Evolutionary conservation across 1,284 basidiomycete genomes (phyloP), one percentile per base, ranked within the genome.

Genomic region (Papiliotrema nemorosa): DNA sequence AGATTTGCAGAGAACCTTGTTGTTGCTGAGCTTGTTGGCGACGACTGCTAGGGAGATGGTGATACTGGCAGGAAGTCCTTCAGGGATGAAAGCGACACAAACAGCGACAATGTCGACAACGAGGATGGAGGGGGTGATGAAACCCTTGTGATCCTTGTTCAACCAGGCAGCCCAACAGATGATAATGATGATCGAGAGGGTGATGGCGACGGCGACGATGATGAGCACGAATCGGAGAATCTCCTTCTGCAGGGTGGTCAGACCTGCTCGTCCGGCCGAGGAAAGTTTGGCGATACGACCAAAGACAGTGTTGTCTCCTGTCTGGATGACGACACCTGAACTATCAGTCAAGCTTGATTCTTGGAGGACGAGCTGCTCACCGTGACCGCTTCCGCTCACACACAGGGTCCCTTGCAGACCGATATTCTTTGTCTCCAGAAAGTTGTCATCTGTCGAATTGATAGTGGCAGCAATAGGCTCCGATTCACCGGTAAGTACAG

Each of bases 321-420:
- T 82, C 40, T 80, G 79, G 48, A 84, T 79, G 21, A 83, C 82
- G 18, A 82, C 67, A 27, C 68, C 70, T 62, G 35, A 2, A 12
- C 26, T 13, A 22, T 24, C 13, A 38, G 21, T 7, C 25, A 13
- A 14, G 14, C n/a, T 27, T 27, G 6, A 7, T 13, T 22, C 24
- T 20, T 45, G 26, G 16, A 26, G 26, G 10, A 29, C 14, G 10
- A 9, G 18, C 18, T 5, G 53, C 59, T 53, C 37, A 63, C 80
- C 84, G n/a, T 72, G 72, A 46, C 81, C 84, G 24, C 69, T 78
- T 5, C 84, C 84, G 41, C 79, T 78, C 1, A 81, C 78, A 58
- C 82, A 83, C 24, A 82, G 76, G 0, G 84, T 85, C 13, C 83
- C 83, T 69, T 83, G 81, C 13, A 86, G 73, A 3, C 81, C 83